Base-by-base conservation (phyloP, 2,329 filamentous ascomycete genomes). In the Arthrobotrys iridis region DNA sequence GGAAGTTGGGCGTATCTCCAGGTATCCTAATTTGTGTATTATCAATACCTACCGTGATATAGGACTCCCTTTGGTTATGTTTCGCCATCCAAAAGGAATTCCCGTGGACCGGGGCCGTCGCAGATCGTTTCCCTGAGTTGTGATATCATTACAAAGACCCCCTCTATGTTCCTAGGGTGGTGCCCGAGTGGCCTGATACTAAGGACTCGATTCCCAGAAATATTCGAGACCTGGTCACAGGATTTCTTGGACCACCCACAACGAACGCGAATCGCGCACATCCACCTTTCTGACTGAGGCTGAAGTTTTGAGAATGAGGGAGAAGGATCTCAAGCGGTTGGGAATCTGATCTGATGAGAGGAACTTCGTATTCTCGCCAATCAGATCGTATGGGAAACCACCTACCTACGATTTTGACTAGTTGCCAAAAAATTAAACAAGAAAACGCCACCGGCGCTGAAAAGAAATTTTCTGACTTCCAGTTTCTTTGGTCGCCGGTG, bases 101-200 rank as follows among this genome's bases (percentile, higher is more conserved):
- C 50, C 55, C 43, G 41, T 41, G 22, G 57, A 58, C 64, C 64
- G 43, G 52, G 64, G 35, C 13, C 40, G 18, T 20, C 50, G 52
- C 58, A 48, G 64, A 68, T 68, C 64, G 48, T 68, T 68, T 52
- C 64, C 30, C 64, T 55, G 64, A 68, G 52, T 30, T 41, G 64
- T 35, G 50, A 52, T 60, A 60, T 60, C 52, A 30, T 46, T 30
- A 20, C 28, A 55, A 33, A 30, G 26, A 15, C n/a, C 46, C 26
- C 24, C 22, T 35, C 20, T 33, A 7, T 8, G n/a, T 20, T 30
- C 37, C 26, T 18, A 35, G 46, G 43, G 43, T 68, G 52, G 52
- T 43, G 64, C 64, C 64, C 64, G 64, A 68, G 64, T 68, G 64
- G 64, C 64, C 64, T 68, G 64, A 68, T 68, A 68, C 52, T 52